A percentile compares a stretch with the other conserved stretches of the same genome.
Evolutionary conservation across 2,329 filamentous ascomycete genomes (phyloP).

Genomic region (Proliferodiscus dingleyae): DNA sequence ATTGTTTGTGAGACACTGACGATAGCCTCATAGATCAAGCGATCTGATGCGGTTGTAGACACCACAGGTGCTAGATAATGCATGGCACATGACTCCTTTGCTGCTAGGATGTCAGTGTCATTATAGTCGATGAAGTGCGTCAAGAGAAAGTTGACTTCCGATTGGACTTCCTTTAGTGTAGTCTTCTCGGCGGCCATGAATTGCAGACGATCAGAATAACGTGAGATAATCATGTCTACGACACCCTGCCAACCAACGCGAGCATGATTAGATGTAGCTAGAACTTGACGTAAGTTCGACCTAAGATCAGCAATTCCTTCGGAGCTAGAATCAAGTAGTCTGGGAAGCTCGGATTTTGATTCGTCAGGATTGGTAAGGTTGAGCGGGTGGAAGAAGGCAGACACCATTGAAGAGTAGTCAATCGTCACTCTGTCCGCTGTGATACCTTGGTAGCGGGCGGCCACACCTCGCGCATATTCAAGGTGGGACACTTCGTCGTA

Average conservation of each 20-base stretch:
- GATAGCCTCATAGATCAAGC: conserved; percentile 42
- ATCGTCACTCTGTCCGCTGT: conserved; percentile 31
- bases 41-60: conserved; percentile 38
- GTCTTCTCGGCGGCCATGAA: conserved; percentile 13
- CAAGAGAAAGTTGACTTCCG: conserved; percentile 36
- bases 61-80: conserved; percentile 38
- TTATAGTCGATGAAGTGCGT: conserved; percentile 42
- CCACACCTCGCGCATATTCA: conserved; percentile 38
- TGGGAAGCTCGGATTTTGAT: conserved; percentile 17
- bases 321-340: conserved; percentile 11
- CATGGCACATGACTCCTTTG: conserved; percentile 42
- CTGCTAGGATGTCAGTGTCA: conserved; percentile 33
- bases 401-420: conserved; percentile 29
- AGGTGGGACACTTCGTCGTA: conserved; percentile 9
- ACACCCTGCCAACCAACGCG: conserved; percentile 57
- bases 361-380: conserved; percentile 28
- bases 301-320: conserved; percentile 33
- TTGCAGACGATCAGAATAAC: conserved; percentile 54
- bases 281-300: conserved; percentile 40
- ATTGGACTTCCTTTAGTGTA: conserved; percentile 30
- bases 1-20: conserved; percentile 36
- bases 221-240: conserved; percentile 58
- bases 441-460: conserved; percentile 40
- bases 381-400: conserved; percentile 26
- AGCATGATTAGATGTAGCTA: too few relatives aligned